Percentiles rank a stretch among this genome's conserved stretches.
These are phyloP conservation scores for Cylindrotheca closterium DNA, from an alignment of 108 stramenopile species.

Conservation along the genomic window DNA sequence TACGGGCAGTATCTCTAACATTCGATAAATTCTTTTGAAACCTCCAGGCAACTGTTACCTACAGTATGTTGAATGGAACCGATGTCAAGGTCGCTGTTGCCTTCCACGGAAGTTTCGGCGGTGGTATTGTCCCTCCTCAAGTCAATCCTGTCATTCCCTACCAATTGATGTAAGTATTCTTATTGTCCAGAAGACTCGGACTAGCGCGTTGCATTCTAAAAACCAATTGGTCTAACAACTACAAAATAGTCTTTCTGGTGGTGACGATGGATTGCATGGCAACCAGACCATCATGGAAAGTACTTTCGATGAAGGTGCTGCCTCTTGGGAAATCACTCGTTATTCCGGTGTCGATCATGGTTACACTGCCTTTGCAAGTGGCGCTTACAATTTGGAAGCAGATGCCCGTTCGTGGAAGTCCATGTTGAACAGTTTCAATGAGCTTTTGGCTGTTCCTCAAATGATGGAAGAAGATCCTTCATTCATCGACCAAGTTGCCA, in stretches of 20 bases:
- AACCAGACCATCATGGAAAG: slow-evolving; percentile 37
- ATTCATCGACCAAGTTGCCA: too few relatives aligned
- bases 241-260: slow-evolving; percentile 35
- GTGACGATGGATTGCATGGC: slow-evolving; percentile 35
- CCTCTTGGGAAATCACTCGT: slow-evolving; percentile 44
- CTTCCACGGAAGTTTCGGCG: slow-evolving; percentile 36
- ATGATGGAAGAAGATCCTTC: too few relatives aligned
- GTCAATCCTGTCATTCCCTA: slow-evolving; percentile 22
- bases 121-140: neutral
- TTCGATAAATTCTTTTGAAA: too few relatives aligned
- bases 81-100: slow-evolving; percentile 37
- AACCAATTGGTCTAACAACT: neutral
- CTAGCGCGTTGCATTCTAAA: neutral
- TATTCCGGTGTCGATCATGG: slow-evolving; percentile 32
- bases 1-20: neutral
- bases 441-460: slow-evolving; percentile 7
- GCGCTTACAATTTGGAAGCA: slow-evolving; percentile 19
- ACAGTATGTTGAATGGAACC: slow-evolving; percentile 17
- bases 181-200: neutral
- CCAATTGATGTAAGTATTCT: slow-evolving; percentile 24
- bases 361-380: slow-evolving; percentile 20
- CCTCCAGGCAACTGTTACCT: slow-evolving; percentile 33
- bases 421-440: slow-evolving; percentile 19
- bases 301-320: slow-evolving; percentile 27
- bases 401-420: slow-evolving; percentile 33